Conservation (phyloP, 805 yeast genomes). For the Cephaloascus fragrans region DNA sequence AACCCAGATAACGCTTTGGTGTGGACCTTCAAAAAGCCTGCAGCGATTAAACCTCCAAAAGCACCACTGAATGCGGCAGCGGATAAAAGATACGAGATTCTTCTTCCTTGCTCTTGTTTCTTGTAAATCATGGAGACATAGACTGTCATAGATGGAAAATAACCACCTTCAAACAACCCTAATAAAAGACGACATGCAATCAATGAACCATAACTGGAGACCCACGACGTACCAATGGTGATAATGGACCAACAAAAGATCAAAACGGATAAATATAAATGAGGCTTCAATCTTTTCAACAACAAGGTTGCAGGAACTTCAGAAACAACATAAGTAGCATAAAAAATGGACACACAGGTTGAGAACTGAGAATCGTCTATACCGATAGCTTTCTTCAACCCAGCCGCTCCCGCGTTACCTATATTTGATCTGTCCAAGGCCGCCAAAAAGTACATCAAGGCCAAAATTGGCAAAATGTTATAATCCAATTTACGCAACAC, state of each 20-base stretch:
- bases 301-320: slow-evolving; percentile 26
- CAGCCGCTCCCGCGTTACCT: slow-evolving; percentile 51
- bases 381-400: slow-evolving; percentile 30
- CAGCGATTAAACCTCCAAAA: slow-evolving; percentile 45
- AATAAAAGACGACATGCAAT: slow-evolving; percentile 37
- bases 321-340: slow-evolving; percentile 33
- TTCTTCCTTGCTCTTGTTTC: slow-evolving; percentile 35
- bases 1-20: slow-evolving; percentile 28
- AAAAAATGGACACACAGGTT: slow-evolving; percentile 34
- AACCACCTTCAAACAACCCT: slow-evolving; percentile 44
- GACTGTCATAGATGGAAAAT: slow-evolving; percentile 39
- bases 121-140: slow-evolving; percentile 38
- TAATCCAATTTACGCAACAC: slow-evolving; percentile 32
- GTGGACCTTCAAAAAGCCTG: slow-evolving; percentile 25
- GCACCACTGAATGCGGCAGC: slow-evolving; percentile 47
- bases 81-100: slow-evolving; percentile 38
- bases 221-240: slow-evolving; percentile 32
- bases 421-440: slow-evolving; percentile 46
- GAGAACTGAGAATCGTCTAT: slow-evolving; percentile 29
- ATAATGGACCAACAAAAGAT: slow-evolving; percentile 27
- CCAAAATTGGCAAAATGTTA: slow-evolving; percentile 31
- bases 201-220: slow-evolving; percentile 27
- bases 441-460: slow-evolving; percentile 33
- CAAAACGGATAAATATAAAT: slow-evolving; percentile 17
- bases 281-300: slow-evolving; percentile 23